Evolutionary conservation across 768 basidiomycete genomes (phyloP).

Genomic region (Lanmaoa rubissima): DNA sequence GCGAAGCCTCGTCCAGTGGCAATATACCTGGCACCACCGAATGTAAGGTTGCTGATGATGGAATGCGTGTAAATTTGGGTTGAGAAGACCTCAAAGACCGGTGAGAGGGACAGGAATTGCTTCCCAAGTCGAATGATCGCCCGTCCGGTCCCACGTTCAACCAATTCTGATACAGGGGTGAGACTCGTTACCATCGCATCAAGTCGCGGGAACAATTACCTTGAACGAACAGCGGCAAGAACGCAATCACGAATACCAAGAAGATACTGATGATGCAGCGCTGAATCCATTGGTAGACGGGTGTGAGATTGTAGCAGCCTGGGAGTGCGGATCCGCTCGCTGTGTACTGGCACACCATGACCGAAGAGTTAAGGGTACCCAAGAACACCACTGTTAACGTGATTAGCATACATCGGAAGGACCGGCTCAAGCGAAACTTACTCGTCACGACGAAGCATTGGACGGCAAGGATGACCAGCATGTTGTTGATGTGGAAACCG

Average conservation of each 20-base stretch:
- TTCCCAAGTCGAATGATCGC: slow-evolving; percentile 90
- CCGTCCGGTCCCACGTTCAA: slow-evolving; percentile 91
- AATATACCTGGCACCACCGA: slow-evolving; percentile 97
- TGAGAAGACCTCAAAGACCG: slow-evolving; percentile 96
- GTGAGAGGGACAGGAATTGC: slow-evolving; percentile 92
- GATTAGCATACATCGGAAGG: slow-evolving; percentile 15
- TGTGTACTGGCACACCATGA: slow-evolving; percentile 80
- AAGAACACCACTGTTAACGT: slow-evolving; percentile 78
- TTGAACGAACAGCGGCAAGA: slow-evolving; percentile 93
- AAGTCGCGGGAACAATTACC: slow-evolving; percentile 45
- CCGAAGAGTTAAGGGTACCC: slow-evolving; percentile 83
- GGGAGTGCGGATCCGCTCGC: slow-evolving; percentile 67
- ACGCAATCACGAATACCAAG: slow-evolving; percentile 97
- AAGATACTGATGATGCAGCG: slow-evolving; percentile 98
- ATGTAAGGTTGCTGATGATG: slow-evolving; percentile 93
- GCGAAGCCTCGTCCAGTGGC: slow-evolving; percentile 99
- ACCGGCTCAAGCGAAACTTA: slow-evolving; percentile 39
- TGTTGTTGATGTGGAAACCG: slow-evolving; percentile 99
- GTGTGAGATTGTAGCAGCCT: slow-evolving; percentile 93
- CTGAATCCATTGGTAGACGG: slow-evolving; percentile 94
- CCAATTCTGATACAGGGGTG: slow-evolving; percentile 61
- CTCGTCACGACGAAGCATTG: slow-evolving; percentile 93
- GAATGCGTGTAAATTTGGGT: slow-evolving; percentile 99
- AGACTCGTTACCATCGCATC: slow-evolving; percentile 15
- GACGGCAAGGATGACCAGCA: slow-evolving; percentile 95